Evolutionary conservation across 768 basidiomycete species (phyloP).

Genomic region (Favolaschia claudopus): DNA sequence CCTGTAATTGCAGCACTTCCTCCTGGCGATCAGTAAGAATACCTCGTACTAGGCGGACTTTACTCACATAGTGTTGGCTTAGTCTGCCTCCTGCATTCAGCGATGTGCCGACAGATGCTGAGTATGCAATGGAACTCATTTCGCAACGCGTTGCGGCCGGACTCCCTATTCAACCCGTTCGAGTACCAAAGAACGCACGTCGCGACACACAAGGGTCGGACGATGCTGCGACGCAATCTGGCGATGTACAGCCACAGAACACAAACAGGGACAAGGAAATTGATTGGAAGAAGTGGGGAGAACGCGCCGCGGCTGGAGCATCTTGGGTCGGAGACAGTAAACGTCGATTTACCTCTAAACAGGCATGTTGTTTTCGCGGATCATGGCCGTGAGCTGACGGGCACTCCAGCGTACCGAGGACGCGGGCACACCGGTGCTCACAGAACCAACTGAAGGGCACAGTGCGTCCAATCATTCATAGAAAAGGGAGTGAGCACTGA

Average conservation of each 20-base stretch:
- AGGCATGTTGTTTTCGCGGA: constrained; percentile 44
- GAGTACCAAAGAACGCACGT: constrained; percentile 25
- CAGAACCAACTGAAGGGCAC: no score
- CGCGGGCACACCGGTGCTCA: no score
- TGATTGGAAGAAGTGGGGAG: constrained; percentile 67
- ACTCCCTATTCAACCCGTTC: constrained; percentile 51
- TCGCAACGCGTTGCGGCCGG: constrained; percentile 65
- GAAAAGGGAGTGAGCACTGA: neutral
- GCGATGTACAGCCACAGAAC: neutral
- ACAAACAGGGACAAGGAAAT: constrained; percentile 31
- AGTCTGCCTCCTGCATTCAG: constrained; percentile 57
- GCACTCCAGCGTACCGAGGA: no score
- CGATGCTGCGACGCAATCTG: neutral
- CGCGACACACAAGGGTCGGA: constrained; percentile 19
- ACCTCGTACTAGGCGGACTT: no score
- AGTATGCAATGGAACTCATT: constrained; percentile 76
- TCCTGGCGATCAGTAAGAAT: constrained; percentile 56
- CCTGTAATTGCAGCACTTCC: constrained; percentile 64
- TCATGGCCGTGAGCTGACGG: no score
- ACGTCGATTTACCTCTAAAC: constrained; percentile 43
- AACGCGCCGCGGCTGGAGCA: constrained; percentile 54
- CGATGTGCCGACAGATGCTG: constrained; percentile 70
- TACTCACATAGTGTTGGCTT: neutral
- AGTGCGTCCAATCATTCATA: constrained; percentile 37
- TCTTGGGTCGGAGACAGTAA: constrained; percentile 50